Percentiles rank a stretch among this genome's conserved stretches.
phyloP scores from a whole-genome alignment of 1,284 basidiomycete genomes.

The Ganoderma leucocontextum region DNA sequence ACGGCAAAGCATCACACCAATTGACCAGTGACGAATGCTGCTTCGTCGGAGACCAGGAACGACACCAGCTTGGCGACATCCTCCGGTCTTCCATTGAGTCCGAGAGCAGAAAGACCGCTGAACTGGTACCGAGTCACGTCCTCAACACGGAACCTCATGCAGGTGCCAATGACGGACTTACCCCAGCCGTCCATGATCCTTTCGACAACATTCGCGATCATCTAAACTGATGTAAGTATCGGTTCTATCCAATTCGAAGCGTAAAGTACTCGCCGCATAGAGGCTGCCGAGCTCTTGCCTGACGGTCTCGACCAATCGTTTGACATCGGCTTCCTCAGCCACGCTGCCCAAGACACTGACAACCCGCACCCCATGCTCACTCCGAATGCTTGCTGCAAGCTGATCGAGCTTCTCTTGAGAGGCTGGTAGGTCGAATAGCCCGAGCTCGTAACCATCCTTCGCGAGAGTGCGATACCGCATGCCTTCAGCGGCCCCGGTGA shows the following conservation, averaged over 20 bases:
- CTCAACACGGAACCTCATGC: neutral
- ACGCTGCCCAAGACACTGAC: slow-evolving; percentile 40
- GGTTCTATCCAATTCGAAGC: no score
- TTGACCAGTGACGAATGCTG: slow-evolving; percentile 46
- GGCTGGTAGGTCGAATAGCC: slow-evolving; percentile 39
- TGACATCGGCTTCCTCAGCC: slow-evolving; percentile 41
- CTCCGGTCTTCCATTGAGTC: slow-evolving; percentile 39
- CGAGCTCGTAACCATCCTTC: slow-evolving; percentile 40
- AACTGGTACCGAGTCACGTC: neutral
- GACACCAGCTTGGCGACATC: slow-evolving; percentile 49
- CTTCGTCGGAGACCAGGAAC: slow-evolving; percentile 45
- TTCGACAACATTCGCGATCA: slow-evolving; percentile 42
- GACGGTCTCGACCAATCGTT: slow-evolving; percentile 38
- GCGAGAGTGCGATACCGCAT: slow-evolving; percentile 41
- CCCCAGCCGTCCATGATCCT: slow-evolving; percentile 54
- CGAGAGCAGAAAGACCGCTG: slow-evolving; percentile 25
- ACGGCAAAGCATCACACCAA: slow-evolving; percentile 15
- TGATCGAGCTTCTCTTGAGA: slow-evolving; percentile 31
- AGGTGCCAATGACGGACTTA: slow-evolving; percentile 35
- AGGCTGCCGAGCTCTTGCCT: slow-evolving; percentile 41
- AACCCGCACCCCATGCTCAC: slow-evolving; percentile 27
- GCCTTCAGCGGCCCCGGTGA: slow-evolving; percentile 13
- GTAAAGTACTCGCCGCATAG: slow-evolving; percentile 21
- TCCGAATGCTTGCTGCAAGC: slow-evolving; percentile 35
- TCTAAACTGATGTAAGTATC: slow-evolving; percentile 11